Percentiles rank a stretch among this genome's conserved stretches.
Conservation (phyloP, 1,139 yeast species). For the Hansenula anomala region DNA sequence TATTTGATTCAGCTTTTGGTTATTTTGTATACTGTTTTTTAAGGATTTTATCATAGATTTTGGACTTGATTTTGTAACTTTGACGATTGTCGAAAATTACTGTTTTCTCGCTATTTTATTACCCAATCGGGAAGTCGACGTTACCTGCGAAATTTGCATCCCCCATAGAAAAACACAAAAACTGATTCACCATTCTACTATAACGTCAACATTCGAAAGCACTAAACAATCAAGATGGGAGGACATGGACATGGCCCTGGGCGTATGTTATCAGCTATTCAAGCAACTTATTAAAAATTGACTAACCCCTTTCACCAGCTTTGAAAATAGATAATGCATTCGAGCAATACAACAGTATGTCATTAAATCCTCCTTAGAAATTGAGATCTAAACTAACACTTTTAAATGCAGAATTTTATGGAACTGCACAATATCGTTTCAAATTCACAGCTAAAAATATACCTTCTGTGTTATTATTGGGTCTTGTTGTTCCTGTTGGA, state of each 20-base stretch:
- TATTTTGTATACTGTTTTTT: background rate
- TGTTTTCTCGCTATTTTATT: background rate
- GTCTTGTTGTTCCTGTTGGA: conserved; percentile 16
- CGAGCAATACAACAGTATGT: background rate
- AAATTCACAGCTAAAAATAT: conserved; percentile 18
- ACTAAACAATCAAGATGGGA: background rate
- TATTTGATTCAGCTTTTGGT: background rate
- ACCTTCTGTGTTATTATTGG: conserved; percentile 11
- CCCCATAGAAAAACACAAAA: background rate
- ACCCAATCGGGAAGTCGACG: conserved; percentile 1
- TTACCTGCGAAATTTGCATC: background rate
- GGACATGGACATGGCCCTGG: background rate
- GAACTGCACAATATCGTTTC: conserved; percentile 16
- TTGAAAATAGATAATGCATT: background rate
- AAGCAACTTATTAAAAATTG: no score
- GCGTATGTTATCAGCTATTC: background rate
- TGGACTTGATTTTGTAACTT: no score
- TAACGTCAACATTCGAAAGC: no score
- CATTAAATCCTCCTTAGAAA: background rate
- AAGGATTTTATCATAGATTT: background rate
- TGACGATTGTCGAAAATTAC: background rate
- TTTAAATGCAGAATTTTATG: conserved; percentile 4
- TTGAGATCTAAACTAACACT: background rate
- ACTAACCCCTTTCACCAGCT: background rate
- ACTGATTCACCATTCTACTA: no score